phyloP scores from a whole-genome alignment of 208 protist species.

The Leishmania tropica region DNA sequence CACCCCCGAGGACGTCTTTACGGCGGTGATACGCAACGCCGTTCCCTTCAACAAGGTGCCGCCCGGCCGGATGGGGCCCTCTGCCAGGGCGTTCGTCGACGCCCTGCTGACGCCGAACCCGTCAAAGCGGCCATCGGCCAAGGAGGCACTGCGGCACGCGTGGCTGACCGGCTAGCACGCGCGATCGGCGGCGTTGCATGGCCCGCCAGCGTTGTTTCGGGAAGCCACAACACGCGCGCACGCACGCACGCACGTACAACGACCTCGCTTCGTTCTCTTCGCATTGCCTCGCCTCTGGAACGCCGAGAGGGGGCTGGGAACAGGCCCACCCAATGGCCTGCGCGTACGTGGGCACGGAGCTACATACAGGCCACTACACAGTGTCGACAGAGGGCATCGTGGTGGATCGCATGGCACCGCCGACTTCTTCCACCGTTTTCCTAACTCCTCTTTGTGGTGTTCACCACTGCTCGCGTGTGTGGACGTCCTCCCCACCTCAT shows the following conservation, averaged over 20 bases:
- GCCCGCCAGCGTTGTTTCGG: not conserved
- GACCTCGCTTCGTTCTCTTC: not conserved
- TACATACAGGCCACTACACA: not conserved
- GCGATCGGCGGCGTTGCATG: not conserved
- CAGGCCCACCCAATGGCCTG: not conserved
- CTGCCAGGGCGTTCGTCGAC: conserved; percentile 61
- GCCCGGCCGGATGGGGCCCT: conserved; percentile 33
- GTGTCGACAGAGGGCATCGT: not conserved
- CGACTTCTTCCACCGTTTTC: conserved; percentile 13
- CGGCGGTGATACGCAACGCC: conserved; percentile 58
- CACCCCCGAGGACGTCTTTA: conserved; percentile 69
- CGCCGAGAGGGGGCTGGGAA: not conserved
- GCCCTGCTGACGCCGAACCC: conserved; percentile 61
- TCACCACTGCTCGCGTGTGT: not conserved
- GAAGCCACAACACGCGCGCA: not conserved
- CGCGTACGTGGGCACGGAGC: not conserved
- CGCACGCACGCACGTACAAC: not conserved
- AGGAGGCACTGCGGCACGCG: conserved; percentile 59
- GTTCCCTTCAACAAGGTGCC: conserved; percentile 42
- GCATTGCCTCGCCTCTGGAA: not conserved
- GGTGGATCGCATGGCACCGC: not conserved
- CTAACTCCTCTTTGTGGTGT: conserved; percentile 6
- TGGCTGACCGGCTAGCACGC: conserved; percentile 44
- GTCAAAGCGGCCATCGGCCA: conserved; percentile 57
- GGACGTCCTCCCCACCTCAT: not conserved